Percentiles rank a stretch among this genome's conserved stretches.
These are phyloP conservation scores for Hericium erinaceus DNA, from an alignment of 768 basidiomycete species.

Conservation along the genomic window DNA sequence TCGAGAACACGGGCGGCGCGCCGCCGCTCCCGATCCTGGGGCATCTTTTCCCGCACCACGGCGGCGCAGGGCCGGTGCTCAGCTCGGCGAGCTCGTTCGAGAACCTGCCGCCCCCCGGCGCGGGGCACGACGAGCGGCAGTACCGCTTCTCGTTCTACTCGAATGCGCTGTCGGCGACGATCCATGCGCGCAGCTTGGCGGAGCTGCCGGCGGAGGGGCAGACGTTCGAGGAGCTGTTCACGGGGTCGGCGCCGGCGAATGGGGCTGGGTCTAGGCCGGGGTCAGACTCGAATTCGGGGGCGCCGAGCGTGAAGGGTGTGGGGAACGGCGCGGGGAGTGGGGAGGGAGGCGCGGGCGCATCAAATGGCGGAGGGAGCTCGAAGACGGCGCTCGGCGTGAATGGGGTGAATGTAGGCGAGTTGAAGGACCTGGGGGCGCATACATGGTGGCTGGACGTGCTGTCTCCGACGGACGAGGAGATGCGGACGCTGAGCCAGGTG, in stretches of 20 bases:
- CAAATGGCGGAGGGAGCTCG: conserved; percentile 5
- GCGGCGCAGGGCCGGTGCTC: conserved; percentile 18
- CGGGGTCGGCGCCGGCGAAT: conserved; percentile 27
- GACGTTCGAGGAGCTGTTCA: conserved; percentile 85
- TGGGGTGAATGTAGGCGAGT: background rate
- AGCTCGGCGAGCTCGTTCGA: conserved; percentile 34
- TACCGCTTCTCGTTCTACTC: conserved; percentile 99
- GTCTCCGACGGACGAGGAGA: conserved; percentile 94
- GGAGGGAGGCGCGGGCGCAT: background rate
- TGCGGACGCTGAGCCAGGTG: conserved; percentile 93
- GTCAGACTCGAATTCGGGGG: background rate
- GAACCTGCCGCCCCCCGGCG: conserved; percentile 20
- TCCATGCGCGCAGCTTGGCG: conserved; percentile 86
- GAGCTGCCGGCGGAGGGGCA: conserved; percentile 94
- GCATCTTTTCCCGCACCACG: conserved; percentile 9
- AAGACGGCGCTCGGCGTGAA: background rate
- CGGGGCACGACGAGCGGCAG: conserved; percentile 39
- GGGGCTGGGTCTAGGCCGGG: background rate
- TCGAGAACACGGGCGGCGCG: conserved; percentile 51
- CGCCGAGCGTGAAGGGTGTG: background rate
- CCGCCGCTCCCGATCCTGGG: conserved; percentile 29
- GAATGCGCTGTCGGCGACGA: conserved; percentile 83
- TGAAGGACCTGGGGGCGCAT: conserved; percentile 39
- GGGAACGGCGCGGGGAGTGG: background rate
- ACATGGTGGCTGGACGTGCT: conserved; percentile 98